Percentiles rank a stretch among this genome's conserved stretches.
These are phyloP conservation scores for Camelina laxa DNA, from an alignment of 345 rosid species.

Conservation along the genomic window DNA sequence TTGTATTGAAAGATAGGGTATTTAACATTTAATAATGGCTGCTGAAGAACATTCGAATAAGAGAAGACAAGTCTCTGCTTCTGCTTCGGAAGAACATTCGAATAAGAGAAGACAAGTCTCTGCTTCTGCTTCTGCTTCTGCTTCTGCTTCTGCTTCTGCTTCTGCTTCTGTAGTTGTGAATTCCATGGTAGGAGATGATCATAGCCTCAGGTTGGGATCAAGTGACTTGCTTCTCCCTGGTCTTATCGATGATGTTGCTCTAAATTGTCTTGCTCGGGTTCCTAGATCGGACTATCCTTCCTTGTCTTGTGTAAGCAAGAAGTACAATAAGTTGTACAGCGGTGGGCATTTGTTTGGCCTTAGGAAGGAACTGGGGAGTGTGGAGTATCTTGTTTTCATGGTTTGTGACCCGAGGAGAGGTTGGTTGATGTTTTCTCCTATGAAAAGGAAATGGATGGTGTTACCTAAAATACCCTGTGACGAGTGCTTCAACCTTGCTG, in stretches of 20 bases:
- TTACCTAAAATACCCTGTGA: slow-evolving; percentile 84
- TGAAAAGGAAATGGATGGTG: slow-evolving; percentile 68
- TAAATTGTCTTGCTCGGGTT: slow-evolving; percentile 68
- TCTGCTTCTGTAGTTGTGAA: slow-evolving; percentile 28
- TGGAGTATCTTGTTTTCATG: slow-evolving; percentile 72
- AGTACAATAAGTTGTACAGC: slow-evolving; percentile 53
- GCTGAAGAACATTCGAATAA: slow-evolving; percentile 41
- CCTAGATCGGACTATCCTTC: slow-evolving; percentile 66
- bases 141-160: slow-evolving; percentile 32
- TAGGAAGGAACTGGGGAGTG: slow-evolving; percentile 59
- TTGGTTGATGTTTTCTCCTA: slow-evolving; percentile 74
- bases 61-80: slow-evolving; percentile 46
- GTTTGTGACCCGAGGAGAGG: slow-evolving; percentile 80
- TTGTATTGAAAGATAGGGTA: slow-evolving; percentile 28
- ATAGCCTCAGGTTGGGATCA: slow-evolving; percentile 54
- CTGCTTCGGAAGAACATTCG: slow-evolving; percentile 40
- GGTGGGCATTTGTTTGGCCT: slow-evolving; percentile 60
- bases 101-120: slow-evolving; percentile 46
- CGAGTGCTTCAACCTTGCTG: slow-evolving; percentile 78
- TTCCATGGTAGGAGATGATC: slow-evolving; percentile 53
- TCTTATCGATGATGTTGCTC: slow-evolving; percentile 75
- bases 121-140: slow-evolving; percentile 15
- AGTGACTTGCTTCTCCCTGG: slow-evolving; percentile 80
- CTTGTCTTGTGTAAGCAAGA: slow-evolving; percentile 61
- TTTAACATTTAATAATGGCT: slow-evolving; percentile 41